Evolutionary conservation across 164 flowering plant genomes (phyloP).

Genomic region (Chimonanthus praecox): DNA sequence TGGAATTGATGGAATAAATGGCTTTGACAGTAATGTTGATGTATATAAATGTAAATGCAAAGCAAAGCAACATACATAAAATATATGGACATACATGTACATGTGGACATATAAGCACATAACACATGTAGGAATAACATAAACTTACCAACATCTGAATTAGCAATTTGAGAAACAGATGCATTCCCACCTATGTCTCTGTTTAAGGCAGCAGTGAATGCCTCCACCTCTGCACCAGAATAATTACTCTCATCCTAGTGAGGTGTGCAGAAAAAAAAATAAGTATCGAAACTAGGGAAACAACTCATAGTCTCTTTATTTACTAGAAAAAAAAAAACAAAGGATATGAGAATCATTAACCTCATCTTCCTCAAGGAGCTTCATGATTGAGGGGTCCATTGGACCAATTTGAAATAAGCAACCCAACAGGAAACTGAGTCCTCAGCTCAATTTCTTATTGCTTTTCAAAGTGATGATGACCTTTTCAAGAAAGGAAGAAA

Average conservation of each 20-base stretch:
- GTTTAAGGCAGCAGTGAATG: conserved; percentile 83
- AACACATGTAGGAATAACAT: not conserved
- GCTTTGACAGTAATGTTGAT: too few relatives aligned
- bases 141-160: conserved; percentile 34
- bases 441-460: too few relatives aligned
- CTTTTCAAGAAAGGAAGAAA: too few relatives aligned
- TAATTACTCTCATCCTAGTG: conserved; percentile 78
- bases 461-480: too few relatives aligned
- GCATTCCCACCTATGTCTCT: conserved; percentile 75
- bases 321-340: not conserved
- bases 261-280: not conserved
- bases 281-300: not conserved
- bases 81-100: too few relatives aligned
- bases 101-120: too few relatives aligned
- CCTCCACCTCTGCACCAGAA: conserved; percentile 94
- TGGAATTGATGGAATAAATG: too few relatives aligned
- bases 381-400: conserved; percentile 86
- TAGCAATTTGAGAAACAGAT: conserved; percentile 37
- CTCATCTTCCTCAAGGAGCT: conserved; percentile 93
- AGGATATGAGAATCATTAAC: conserved; percentile 23
- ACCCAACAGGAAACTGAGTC: not conserved
- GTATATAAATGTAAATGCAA: too few relatives aligned
- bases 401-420: not conserved
- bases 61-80: too few relatives aligned
- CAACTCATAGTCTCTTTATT: too few relatives aligned